Conservation (phyloP, 164 flowering plant genomes). For the Vitis labrusca region DNA sequence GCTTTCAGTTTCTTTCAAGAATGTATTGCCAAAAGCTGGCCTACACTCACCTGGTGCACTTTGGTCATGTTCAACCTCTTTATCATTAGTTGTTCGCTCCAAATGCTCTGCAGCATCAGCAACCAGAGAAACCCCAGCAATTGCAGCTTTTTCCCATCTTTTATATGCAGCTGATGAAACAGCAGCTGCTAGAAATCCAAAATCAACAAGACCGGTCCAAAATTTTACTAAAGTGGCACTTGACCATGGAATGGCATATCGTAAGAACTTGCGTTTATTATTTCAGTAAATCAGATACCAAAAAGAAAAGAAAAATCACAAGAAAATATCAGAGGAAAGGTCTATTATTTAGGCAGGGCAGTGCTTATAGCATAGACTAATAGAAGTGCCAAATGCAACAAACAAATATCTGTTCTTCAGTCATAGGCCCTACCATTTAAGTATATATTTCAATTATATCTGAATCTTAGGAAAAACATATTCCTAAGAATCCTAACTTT, state of each 20-base stretch:
- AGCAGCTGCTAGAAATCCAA: conserved; percentile 33
- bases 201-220: background rate
- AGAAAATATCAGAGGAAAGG: background rate
- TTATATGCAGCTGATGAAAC: conserved; percentile 69
- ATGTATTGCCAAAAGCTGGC: conserved; percentile 2
- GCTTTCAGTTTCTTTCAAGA: conserved; percentile 4
- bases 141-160: conserved; percentile 98
- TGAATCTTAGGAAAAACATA: too few species aligned
- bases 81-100: conserved; percentile 56
- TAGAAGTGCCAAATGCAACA: background rate
- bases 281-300: background rate
- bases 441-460: too few species aligned
- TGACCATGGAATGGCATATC: background rate
- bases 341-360: background rate
- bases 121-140: conserved; percentile 95
- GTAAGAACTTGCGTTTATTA: background rate
- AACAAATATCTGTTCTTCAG: background rate
- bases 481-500: too few species aligned
- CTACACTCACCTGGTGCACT: conserved; percentile 21
- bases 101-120: conserved; percentile 99
- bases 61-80: conserved; percentile 35
- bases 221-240: background rate
- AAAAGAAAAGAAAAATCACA: background rate
- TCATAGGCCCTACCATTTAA: too few species aligned
- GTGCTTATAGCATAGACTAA: background rate